Evolutionary conservation across 2,329 filamentous ascomycete species (phyloP), one percentile per base, ranked within the genome.

Genomic region (Fusarium marasasianum): DNA sequence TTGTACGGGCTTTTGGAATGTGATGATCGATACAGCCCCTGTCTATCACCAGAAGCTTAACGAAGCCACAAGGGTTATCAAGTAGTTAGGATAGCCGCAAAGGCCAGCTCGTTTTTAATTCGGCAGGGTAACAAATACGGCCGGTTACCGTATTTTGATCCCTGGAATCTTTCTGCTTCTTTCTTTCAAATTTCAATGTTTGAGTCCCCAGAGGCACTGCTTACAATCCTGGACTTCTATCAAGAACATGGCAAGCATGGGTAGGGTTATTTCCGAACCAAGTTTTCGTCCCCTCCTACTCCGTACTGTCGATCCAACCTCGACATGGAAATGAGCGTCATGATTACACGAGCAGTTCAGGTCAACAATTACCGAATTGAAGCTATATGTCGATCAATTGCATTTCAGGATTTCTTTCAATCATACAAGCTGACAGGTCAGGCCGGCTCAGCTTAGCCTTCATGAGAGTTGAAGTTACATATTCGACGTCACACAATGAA

Each of bases 401-500:
- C 45, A 66, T 51, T 63, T 51, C 61, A 63, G 44, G 51, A 45
- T 61, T 56, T 69, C 37, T 43, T 26, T 56, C 31, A 33, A 37
- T 33, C 45, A 24, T 15, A 66, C 35, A 43, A 31, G 35, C 45
- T 18, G 26, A 66, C 29, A 56, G 45, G 29, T 22, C 51, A 67
- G 29, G 31, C 31, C 26, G 50, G 33, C 18, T 53, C 41, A 54
- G 26, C 66, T 54, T 65, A n/a, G 41, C 51, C 53, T 53, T 47
- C 22, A 33, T 60, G 29, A 41, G 35, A 31, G 24, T 40, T 43
- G 37, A 63, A 37, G 41, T 67, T 43, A 57, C 37, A 37, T 51
- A 43, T 69, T 58, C 29, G 61, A 68, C 61, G 71, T 77, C 63
- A 63, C 74, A 78, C 66, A 78, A 77, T 78, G 73, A 62, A 76